Conservation (phyloP, 345 rosid genomes). For the Eucalyptus viminalis region DNA sequence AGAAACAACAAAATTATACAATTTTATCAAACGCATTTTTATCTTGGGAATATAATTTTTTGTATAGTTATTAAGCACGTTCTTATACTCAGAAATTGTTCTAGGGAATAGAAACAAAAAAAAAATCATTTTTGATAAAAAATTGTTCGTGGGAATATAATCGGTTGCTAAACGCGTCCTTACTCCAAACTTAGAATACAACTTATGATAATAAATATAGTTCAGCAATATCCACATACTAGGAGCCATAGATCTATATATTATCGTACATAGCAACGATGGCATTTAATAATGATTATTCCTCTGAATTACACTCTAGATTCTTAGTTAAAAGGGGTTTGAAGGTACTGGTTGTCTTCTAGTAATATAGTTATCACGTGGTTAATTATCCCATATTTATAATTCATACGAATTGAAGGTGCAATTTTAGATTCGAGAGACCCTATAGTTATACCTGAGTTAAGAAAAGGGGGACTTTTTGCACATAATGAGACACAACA, state of each 20-base stretch:
- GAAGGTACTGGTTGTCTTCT: not conserved
- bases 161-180: fast-evolving
- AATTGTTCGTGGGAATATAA: fast-evolving
- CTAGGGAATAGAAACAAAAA: fast-evolving
- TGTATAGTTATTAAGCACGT: fast-evolving
- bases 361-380: not conserved
- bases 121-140: no score
- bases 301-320: not conserved
- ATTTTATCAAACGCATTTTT: fast-evolving
- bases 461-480: not conserved
- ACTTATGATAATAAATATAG: not conserved
- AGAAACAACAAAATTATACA: fast-evolving
- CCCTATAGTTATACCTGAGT: not conserved
- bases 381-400: not conserved
- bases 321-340: not conserved
- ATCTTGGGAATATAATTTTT: fast-evolving
- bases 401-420: not conserved
- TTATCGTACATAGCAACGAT: not conserved
- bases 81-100: no score
- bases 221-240: not conserved
- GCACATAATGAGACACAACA: not conserved
- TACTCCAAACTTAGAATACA: not conserved
- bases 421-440: not conserved
- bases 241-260: not conserved
- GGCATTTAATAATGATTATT: not conserved